Evolutionary conservation across 768 basidiomycete species (phyloP), one percentile per base, ranked within the genome.

Genomic region (Omphalotus guepiniiformis): DNA sequence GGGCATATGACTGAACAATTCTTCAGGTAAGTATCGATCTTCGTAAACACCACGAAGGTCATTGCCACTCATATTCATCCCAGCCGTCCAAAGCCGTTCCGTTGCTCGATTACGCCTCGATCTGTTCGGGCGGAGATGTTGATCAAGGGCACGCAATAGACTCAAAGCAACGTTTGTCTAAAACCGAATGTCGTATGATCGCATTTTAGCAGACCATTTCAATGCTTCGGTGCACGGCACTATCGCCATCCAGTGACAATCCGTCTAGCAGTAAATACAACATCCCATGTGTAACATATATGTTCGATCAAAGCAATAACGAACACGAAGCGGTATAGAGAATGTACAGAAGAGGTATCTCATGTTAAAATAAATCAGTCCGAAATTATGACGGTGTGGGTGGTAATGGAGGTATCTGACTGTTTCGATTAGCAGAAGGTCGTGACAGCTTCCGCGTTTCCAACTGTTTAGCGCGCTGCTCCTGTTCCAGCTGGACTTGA

Each of bases 401-500:
- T 19, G 74, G 73, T 15, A 75, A 58, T 8, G 67, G 59, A 22
- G 72, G 70, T 38, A 66, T 56, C 42, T 64, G 58, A 49, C 64
- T 42, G 15, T 36, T 49, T 6, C 39, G 30, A 27, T 35, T 42
- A 11, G 39, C 42, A 41, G 27, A 35, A 6, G 75, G 73, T 44
- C 85, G 75, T 57, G 79, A 80, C 29, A 75, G 62, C 61, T 76
- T 83, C 54, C 80, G 78, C 53, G 75, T 69, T 57, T 79, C 76
- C 11, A 71, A 67, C 51, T 81, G 82, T 50, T 76, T 77, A 41
- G 80, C 78, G n/a, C 83, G 77, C 46, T 78, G 74, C 60, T 91
- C 86, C 55, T 87, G 85, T 60, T 93, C 89, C 4, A 80, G 82
- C 57, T 88, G 87, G 73, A 93, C 80, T n/a, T 80, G 78, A 27